phyloP scores from a whole-genome alignment of 139 green algal genomes.

The Tetradesmus obliquus region DNA sequence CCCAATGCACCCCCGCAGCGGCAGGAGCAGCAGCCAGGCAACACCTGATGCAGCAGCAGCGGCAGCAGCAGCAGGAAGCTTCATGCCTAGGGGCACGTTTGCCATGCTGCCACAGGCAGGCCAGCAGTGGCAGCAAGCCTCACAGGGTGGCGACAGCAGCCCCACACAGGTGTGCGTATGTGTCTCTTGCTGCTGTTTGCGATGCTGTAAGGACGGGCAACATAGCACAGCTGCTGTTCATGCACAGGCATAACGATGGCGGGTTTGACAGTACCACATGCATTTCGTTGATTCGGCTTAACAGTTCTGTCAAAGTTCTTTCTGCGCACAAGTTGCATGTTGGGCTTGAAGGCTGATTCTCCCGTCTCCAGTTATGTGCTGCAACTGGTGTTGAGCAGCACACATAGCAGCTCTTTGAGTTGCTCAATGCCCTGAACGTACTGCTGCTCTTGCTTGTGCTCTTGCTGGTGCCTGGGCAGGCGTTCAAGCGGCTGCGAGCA shows the following conservation, averaged over 20 bases:
- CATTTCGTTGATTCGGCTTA: too few species aligned
- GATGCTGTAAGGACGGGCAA: not conserved
- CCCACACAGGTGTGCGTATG: constrained; percentile 30
- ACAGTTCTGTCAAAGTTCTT: too few species aligned
- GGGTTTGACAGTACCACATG: too few species aligned
- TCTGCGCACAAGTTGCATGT: too few species aligned
- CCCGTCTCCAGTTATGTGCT: too few species aligned
- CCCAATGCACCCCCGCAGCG: not conserved
- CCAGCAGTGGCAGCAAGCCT: constrained; percentile 23
- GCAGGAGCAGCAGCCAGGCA: constrained; percentile 16
- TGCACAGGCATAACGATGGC: too few species aligned
- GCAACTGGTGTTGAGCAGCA: too few species aligned
- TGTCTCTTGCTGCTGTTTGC: not conserved
- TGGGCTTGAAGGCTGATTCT: too few species aligned
- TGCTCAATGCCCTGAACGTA: not conserved
- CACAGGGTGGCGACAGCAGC: not conserved
- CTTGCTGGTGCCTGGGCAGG: not conserved
- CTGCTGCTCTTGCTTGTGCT: not conserved
- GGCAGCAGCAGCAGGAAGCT: not conserved
- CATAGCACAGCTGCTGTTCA: not conserved
- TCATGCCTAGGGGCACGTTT: not conserved
- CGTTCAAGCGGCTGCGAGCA: constrained; percentile 34
- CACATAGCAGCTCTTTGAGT: not conserved
- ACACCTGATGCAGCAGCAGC: not conserved
- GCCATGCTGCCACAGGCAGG: not conserved